A percentile compares a stretch with the other conserved stretches of the same genome.
These are phyloP conservation scores for Populus euphratica DNA, from an alignment of 345 rosid genomes.

Conservation along the genomic window DNA sequence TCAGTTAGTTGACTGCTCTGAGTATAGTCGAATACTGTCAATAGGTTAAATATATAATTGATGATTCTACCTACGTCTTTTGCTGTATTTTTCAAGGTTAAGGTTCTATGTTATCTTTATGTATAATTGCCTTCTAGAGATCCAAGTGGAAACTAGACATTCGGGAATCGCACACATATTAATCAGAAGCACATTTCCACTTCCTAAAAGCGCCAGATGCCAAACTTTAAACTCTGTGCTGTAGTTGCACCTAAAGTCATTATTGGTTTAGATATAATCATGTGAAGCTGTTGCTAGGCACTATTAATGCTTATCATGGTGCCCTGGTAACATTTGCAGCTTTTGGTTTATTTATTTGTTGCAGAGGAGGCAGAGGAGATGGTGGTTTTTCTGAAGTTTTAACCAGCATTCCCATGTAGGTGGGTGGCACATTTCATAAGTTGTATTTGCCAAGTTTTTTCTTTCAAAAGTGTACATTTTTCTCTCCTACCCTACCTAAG, in stretches of 20 bases:
- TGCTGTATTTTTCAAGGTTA: not conserved
- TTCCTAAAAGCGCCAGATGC: not conserved
- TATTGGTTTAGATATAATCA: not conserved
- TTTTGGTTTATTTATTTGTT: conserved; percentile 1
- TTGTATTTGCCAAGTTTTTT: not conserved
- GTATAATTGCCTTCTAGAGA: not conserved
- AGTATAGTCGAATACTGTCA: too few species aligned
- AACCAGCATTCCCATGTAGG: not conserved
- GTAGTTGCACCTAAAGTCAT: not conserved
- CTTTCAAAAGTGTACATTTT: not conserved
- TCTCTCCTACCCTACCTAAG: not conserved
- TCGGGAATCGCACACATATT: not conserved
- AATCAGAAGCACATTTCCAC: not conserved
- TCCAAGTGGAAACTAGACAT: not conserved
- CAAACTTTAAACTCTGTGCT: not conserved
- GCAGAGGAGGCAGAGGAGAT: conserved; percentile 52
- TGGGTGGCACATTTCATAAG: not conserved
- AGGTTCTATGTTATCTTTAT: too few species aligned
- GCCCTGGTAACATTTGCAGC: not conserved
- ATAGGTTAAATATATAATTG: too few species aligned
- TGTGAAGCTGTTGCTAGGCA: not conserved
- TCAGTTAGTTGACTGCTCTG: too few species aligned
- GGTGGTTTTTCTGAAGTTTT: conserved; percentile 64
- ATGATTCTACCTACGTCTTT: not conserved
- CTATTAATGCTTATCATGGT: not conserved